A percentile compares a stretch with the other conserved stretches of the same genome.
Conservation (phyloP, 352 stramenopile genomes). For the Pythium rishiriense region DNA sequence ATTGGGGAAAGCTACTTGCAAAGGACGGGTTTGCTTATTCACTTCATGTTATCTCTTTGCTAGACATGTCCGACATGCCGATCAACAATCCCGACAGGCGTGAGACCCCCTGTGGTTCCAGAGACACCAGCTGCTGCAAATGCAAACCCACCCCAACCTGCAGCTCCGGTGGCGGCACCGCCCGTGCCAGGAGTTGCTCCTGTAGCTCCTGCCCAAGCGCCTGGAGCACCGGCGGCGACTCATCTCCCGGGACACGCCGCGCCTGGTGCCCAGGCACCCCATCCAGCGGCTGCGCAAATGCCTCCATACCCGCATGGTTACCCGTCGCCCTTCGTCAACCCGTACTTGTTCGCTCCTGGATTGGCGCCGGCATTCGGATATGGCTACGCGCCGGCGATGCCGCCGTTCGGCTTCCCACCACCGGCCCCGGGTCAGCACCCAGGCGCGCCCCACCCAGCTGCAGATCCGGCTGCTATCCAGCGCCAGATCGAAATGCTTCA, state of each 20-base stretch:
- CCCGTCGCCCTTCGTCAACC: conserved; percentile 47
- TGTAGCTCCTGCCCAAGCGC: conserved; percentile 3
- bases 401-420: conserved; percentile 34
- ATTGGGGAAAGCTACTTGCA: neutral
- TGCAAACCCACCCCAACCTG: conserved; percentile 29
- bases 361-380: conserved; percentile 46
- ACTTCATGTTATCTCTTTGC: neutral
- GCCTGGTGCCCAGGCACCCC: conserved; percentile 5
- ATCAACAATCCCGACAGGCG: conserved; percentile 90
- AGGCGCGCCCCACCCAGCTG: conserved; percentile 3
- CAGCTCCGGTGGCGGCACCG: conserved; percentile 15
- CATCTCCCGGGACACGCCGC: conserved; percentile 4
- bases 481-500: conserved; percentile 33
- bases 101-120: conserved; percentile 41
- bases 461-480: conserved; percentile 29
- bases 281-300: conserved; percentile 1
- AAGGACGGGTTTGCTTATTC: too few relatives aligned
- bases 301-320: conserved; percentile 44
- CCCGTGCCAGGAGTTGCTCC: conserved; percentile 18
- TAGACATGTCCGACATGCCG: conserved; percentile 96
- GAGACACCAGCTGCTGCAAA: conserved; percentile 28
- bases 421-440: conserved; percentile 13
- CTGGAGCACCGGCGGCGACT: neutral
- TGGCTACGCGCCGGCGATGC: conserved; percentile 53
- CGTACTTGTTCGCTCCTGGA: conserved; percentile 58